Evolutionary conservation across 257 asterid genomes (phyloP), one percentile per base, ranked within the genome.

Genomic region (Handroanthus guayacan): DNA sequence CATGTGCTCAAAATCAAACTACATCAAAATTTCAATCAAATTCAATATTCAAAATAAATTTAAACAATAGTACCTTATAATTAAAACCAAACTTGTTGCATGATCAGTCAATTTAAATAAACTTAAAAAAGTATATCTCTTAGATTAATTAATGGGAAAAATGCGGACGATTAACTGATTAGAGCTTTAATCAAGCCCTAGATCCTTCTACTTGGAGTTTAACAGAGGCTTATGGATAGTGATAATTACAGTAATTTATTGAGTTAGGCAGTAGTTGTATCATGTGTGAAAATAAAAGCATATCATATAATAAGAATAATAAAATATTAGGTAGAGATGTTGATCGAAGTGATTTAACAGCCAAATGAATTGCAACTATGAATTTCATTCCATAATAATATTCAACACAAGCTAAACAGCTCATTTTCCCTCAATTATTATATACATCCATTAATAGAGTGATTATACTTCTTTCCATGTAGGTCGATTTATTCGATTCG

Each of bases 261-360:
- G 17, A 37, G 11, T 44, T 17, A 43, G 14, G 69, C 36, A 14
- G 6, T 9, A 45, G 8, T 67, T 0, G 12, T 41, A 5, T 41
- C 8, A 41, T 41, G 45, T 18, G 41, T 37, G 3, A 34, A 7
- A 67, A 56, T 56, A 31, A 51, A 70, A 51, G 50, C 41, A 69
- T 2, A 38, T 54, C 0, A 6, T 37, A 56, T 52, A 10, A 11
- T 14, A 14, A 12, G 16, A 2, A 52, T 52, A 52, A 11, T 52
- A 16, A 25, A 1, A 7, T 17, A 58, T 48, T 57, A 37, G 47
- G 38, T n/a, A 34, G 13, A 36, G 45, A 41, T 74, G 54, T 80
- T 62, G 83, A 80, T 54, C 62, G 69, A 36, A 63, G 69, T 75
- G 83, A 69, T 43, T 61, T 62, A 62, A 60, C 70, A 66, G 43